These are phyloP conservation scores for Torulaspora microellipsoides DNA, from an alignment of 805 yeast genomes.

Conservation along the genomic window DNA sequence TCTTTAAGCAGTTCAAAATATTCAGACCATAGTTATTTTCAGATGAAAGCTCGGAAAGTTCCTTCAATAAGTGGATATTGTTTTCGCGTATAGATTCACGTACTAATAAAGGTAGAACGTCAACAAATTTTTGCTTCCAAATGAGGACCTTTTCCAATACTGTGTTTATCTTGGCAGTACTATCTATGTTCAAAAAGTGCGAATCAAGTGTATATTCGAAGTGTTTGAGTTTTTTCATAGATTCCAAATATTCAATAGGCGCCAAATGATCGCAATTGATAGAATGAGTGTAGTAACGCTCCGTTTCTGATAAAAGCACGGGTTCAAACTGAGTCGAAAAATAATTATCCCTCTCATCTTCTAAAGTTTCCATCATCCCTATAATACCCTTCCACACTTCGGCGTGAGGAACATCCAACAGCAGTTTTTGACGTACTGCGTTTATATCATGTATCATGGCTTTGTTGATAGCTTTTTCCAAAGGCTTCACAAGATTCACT, in stretches of 20 bases:
- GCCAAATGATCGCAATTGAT: slow-evolving; percentile 42
- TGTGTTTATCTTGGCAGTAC: slow-evolving; percentile 19
- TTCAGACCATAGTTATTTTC: slow-evolving; percentile 13
- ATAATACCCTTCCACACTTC: slow-evolving; percentile 51
- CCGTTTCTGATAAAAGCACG: slow-evolving; percentile 49
- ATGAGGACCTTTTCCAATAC: slow-evolving; percentile 23
- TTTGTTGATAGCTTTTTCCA: slow-evolving; percentile 48
- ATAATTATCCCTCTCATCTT: slow-evolving; percentile 51
- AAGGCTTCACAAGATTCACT: slow-evolving; percentile 49
- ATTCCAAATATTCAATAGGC: slow-evolving; percentile 54
- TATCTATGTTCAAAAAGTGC: slow-evolving; percentile 22
- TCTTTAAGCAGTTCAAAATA: slow-evolving; percentile 15
- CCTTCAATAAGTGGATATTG: slow-evolving; percentile 13
- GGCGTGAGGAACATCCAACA: slow-evolving; percentile 44
- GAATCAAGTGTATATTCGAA: slow-evolving; percentile 51
- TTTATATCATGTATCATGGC: slow-evolving; percentile 35
- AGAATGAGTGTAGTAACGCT: slow-evolving; percentile 47
- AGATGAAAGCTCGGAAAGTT: slow-evolving; percentile 16
- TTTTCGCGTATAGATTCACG: slow-evolving; percentile 11
- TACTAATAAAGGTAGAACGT: slow-evolving; percentile 9
- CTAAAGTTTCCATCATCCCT: slow-evolving; percentile 68
- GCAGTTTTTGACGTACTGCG: slow-evolving; percentile 46
- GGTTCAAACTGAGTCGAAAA: slow-evolving; percentile 68
- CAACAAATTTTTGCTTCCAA: slow-evolving; percentile 15
- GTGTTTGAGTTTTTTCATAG: slow-evolving; percentile 47